Evolutionary conservation across 2,329 filamentous ascomycete species (phyloP), one percentile per base, ranked within the genome.

Genomic region (Ilyonectria mors-panacis): DNA sequence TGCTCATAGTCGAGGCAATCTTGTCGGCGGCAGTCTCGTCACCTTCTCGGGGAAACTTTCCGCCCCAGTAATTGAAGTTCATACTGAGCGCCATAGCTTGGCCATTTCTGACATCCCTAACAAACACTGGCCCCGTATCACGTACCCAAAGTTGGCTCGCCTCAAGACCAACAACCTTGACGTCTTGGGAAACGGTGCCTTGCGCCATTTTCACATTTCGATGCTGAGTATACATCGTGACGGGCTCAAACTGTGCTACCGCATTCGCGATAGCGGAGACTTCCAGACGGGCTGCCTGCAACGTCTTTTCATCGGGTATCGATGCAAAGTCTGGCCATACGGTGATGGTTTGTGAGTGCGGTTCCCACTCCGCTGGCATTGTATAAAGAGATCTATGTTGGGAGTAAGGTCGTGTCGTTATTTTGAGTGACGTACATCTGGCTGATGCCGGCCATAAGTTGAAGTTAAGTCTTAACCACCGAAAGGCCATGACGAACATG

Each of bases 21-120:
- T 30, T 63, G 4, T 59, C 44, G 2, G 77, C 72, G 2, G 75
- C 42, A 2, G 39, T 9, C 37, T 61, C 37, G 54, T 73, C 55
- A 4, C 67, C 44, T 55, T 65, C 23, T 4, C 47, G 63, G 8
- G 60, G 57, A 10, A 70, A 58, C 28, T 72, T 77, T 2, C 56
- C 55, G 0, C 77, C 77, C 77, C 77, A 79, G 47, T 73, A 70
- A 28, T 79, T 79, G 60, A 79, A 79, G 48, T 71, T 76, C 13
- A 71, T 69, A 21, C 73, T 68, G 12, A 78, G 59, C 6, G 72
- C 77, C 2, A 63, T 50, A 13, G 65, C 58, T 2, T 37, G 47
- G 3, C 58, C 60, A 19, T 62, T 51, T 6, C 13, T 1, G 13
- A 26, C 48, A 2, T 59, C 48, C 37, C 67, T 56, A 9, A 74